Percentiles rank a stretch among this genome's conserved stretches.
phyloP scores from a whole-genome alignment of 1,284 basidiomycete genomes.

The Leccinum fallax region DNA sequence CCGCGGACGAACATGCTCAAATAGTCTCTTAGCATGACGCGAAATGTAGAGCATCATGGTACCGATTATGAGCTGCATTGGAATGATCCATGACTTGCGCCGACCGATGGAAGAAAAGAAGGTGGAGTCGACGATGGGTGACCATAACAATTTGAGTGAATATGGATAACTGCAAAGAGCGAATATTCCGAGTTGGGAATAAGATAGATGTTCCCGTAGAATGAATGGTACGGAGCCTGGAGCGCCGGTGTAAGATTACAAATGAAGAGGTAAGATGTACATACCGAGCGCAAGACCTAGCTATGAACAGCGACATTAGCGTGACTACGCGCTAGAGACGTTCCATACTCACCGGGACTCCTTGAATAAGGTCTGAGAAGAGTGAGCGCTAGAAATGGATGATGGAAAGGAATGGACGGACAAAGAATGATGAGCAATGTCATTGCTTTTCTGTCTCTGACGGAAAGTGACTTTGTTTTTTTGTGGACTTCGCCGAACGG shows the following conservation, averaged over 20 bases:
- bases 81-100: constrained; percentile 98
- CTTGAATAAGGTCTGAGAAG: constrained; percentile 83
- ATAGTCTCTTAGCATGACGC: constrained; percentile 74
- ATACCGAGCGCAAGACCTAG: constrained; percentile 74
- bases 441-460: constrained; percentile 85
- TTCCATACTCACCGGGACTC: constrained; percentile 82
- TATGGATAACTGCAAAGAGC: constrained; percentile 96
- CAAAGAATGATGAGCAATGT: constrained; percentile 87
- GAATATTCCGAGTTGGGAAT: constrained; percentile 96
- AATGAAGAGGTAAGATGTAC: constrained; percentile 15
- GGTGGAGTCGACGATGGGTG: constrained; percentile 94
- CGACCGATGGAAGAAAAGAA: constrained; percentile 85
- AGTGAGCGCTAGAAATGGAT: constrained; percentile 19
- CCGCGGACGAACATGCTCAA: constrained; percentile 70
- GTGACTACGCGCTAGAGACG: constrained; percentile 11
- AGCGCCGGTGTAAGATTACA: constrained; percentile 20
- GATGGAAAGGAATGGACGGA: constrained; percentile 47
- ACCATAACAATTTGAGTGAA: constrained; percentile 97
- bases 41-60: constrained; percentile 89
- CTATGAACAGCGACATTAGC: constrained; percentile 39
- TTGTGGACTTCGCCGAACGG: constrained; percentile 26
- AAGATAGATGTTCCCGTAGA: constrained; percentile 91
- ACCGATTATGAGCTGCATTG: constrained; percentile 93
- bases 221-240: constrained; percentile 95
- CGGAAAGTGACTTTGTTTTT: constrained; percentile 55